These are phyloP conservation scores for Graphilbum ipis-grandicollis DNA, from an alignment of 2,329 filamentous ascomycete species.

Conservation along the genomic window DNA sequence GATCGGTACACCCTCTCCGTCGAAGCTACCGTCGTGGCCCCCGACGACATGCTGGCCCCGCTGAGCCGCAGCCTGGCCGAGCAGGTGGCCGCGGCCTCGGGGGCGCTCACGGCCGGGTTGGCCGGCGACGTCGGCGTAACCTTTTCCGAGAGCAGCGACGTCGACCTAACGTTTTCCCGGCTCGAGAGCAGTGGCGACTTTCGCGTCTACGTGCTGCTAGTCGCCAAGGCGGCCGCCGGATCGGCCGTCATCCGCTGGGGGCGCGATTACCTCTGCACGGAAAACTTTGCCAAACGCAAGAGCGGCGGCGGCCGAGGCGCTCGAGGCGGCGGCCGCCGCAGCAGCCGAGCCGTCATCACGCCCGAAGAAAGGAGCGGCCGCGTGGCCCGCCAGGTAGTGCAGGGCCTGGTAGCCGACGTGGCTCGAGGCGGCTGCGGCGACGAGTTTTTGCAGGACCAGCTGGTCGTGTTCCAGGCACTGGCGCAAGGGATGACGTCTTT, in stretches of 20 bases:
- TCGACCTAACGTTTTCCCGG: conserved; percentile 23
- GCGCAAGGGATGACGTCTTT: conserved; percentile 33
- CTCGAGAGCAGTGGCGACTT: conserved; percentile 32
- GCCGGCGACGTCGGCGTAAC: too few species aligned
- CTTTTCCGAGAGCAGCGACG: too few species aligned
- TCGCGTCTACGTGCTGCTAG: conserved; percentile 38
- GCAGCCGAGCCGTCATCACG: conserved; percentile 20
- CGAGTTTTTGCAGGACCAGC: conserved; percentile 41
- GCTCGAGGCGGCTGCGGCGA: conserved; percentile 28
- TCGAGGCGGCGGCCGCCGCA: conserved; percentile 9
- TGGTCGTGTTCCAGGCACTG: conserved; percentile 42
- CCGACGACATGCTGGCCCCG: conserved; percentile 21
- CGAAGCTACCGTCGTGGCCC: conserved; percentile 33
- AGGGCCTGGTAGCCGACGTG: conserved; percentile 27
- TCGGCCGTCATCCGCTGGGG: conserved; percentile 20
- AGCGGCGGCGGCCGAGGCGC: conserved; percentile 1
- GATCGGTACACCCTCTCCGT: conserved; percentile 21
- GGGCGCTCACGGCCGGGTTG: background rate
- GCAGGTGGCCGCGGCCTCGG: conserved; percentile 8
- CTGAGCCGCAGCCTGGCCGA: conserved; percentile 22
- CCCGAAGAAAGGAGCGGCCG: conserved; percentile 11
- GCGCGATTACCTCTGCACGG: conserved; percentile 19
- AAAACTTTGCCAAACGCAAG: conserved; percentile 1
- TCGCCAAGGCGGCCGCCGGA: conserved; percentile 26
- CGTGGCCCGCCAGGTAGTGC: conserved; percentile 19